These are phyloP conservation scores for Phytophthora sansomeana DNA, from an alignment of 352 stramenopile genomes.

Conservation along the genomic window DNA sequence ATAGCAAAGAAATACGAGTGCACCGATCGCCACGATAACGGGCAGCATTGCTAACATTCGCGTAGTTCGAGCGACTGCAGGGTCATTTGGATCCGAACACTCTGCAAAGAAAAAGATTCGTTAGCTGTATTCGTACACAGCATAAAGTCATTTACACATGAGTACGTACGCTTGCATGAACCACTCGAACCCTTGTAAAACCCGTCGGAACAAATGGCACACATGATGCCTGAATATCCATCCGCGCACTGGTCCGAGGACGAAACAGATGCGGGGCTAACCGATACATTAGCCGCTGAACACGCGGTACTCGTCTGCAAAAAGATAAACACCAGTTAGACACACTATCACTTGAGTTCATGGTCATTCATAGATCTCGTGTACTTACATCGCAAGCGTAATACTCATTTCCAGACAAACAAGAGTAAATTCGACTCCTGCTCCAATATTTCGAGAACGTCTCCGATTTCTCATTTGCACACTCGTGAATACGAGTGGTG, in stretches of 20 bases:
- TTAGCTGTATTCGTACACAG: neutral
- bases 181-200: conserved; percentile 75
- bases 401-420: conserved; percentile 63
- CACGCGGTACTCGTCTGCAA: conserved; percentile 41
- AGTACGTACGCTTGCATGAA: conserved; percentile 60
- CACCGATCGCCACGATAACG: conserved; percentile 40
- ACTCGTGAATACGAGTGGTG: conserved; percentile 54
- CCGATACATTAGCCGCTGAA: conserved; percentile 22
- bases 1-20: conserved; percentile 44
- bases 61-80: conserved; percentile 43
- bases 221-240: conserved; percentile 64
- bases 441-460: conserved; percentile 65
- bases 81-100: conserved; percentile 55
- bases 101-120: conserved; percentile 8
- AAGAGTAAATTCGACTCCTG: conserved; percentile 68
- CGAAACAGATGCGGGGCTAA: conserved; percentile 23
- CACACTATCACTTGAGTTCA: neutral
- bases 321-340: neutral
- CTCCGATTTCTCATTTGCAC: conserved; percentile 28
- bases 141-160: neutral
- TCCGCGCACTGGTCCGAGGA: conserved; percentile 43
- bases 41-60: conserved; percentile 54
- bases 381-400: conserved; percentile 67
- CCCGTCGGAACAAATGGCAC: conserved; percentile 45
- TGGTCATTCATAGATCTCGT: neutral